These are phyloP conservation scores for Styphnolobium japonicum DNA, from an alignment of 306 rosid genomes.

Conservation along the genomic window DNA sequence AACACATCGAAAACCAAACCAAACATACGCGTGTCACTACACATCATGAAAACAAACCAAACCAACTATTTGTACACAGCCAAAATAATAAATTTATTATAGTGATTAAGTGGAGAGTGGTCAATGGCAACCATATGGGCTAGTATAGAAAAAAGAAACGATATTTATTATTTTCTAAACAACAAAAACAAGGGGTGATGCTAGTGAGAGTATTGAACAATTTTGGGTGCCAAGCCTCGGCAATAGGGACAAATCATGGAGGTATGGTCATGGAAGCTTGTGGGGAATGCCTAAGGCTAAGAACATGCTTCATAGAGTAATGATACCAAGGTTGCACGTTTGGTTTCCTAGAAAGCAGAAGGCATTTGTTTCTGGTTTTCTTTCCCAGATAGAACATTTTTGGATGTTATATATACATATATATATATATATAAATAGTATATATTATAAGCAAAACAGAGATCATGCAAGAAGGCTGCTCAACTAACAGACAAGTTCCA, in stretches of 20 bases:
- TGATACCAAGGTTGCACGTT: constrained; percentile 80
- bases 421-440: not conserved
- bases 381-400: not conserved
- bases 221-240: not conserved
- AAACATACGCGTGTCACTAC: constrained; percentile 49
- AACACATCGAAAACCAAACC: constrained; percentile 45
- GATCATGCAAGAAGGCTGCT: constrained; percentile 99
- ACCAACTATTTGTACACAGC: not conserved
- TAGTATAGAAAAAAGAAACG: not conserved
- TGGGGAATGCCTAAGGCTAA: constrained; percentile 32
- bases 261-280: constrained; percentile 38
- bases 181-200: not conserved
- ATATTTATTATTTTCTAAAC: no score
- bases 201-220: not conserved
- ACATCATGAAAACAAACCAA: constrained; percentile 23
- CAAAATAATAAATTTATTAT: not conserved
- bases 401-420: not conserved
- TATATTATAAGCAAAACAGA: constrained; percentile 8
- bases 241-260: constrained; percentile 45
- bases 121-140: not conserved
- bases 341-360: constrained; percentile 53
- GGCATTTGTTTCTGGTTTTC: not conserved
- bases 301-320: constrained; percentile 59
- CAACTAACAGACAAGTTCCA: constrained; percentile 88
- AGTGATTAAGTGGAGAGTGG: not conserved